phyloP scores from a whole-genome alignment of 257 asterid species.

The Apocynum venetum region DNA sequence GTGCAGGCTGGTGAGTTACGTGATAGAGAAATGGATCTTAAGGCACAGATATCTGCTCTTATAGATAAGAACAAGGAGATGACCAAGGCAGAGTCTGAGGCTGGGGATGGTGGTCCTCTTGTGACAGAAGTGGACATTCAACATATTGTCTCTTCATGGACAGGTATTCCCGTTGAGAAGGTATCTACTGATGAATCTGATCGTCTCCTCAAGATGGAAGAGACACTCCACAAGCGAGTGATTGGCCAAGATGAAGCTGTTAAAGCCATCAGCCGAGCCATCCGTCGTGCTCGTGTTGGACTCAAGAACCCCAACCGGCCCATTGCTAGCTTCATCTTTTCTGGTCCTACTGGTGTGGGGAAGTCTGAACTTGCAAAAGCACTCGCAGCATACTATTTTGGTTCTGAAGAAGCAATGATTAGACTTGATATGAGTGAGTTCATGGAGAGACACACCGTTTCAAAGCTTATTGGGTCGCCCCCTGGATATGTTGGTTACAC shows the following conservation, averaged over 20 bases:
- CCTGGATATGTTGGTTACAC: conserved; percentile 63
- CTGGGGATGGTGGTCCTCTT: conserved; percentile 75
- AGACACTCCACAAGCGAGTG: conserved; percentile 62
- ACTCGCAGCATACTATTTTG: conserved; percentile 50
- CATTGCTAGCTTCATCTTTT: conserved; percentile 58
- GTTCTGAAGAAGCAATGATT: conserved; percentile 61
- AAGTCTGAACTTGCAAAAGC: conserved; percentile 57
- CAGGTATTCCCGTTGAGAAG: conserved; percentile 95
- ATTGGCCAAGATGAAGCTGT: conserved; percentile 70
- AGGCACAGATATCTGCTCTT: conserved; percentile 81
- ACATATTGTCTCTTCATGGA: conserved; percentile 93
- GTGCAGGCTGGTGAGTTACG: conserved; percentile 92
- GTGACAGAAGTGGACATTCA: conserved; percentile 96
- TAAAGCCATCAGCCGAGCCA: conserved; percentile 53
- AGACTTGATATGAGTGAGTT: conserved; percentile 66
- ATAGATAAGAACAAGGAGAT: conserved; percentile 89
- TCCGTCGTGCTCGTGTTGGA: conserved; percentile 66
- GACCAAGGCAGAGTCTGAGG: conserved; percentile 85
- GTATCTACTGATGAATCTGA: conserved; percentile 89
- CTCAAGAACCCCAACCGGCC: conserved; percentile 56
- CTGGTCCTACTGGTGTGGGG: conserved; percentile 69
- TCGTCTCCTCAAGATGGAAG: conserved; percentile 96
- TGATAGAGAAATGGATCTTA: conserved; percentile 92
- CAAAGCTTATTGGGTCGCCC: conserved; percentile 56
- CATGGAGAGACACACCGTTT: conserved; percentile 51